Evolutionary conservation across 306 rosid species (phyloP), one percentile per base, ranked within the genome.

Genomic region (Bauhinia variegata): DNA sequence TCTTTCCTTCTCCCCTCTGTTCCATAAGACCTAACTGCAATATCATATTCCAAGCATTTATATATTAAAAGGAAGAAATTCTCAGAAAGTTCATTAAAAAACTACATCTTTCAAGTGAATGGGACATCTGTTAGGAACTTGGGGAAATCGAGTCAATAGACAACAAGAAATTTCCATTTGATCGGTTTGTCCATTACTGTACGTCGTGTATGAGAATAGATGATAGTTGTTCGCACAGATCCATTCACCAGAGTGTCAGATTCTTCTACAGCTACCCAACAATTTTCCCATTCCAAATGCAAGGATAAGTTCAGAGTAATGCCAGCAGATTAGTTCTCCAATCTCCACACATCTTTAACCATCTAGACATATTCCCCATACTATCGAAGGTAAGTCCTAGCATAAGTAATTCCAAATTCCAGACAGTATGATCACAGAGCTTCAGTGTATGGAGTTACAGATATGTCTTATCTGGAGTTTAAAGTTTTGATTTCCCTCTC

Each of bases 1-100:
- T 91, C 90, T 38, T 74, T 83, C 74, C 78, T 83, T 46, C 95
- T 74, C 64, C 92, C 95, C 81, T 91, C 95, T 6, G 97, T 88
- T 73, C 97, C 95, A 57, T 70, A 86, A 15, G 92, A 88, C 63
- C 80, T 80, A 60, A 91, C 97, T 91, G 88, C 47, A 82, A 82
- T 31, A 32, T 69, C 81, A 72, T 8, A 56, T 6, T 42, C 48
- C 37, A 47, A 60, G 32, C 13, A 55, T 63, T 51, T 19, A 60
- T 59, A 72, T 7, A 58, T 74, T 75, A 55, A 39, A 37, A 46
- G 63, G 34, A 15, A 32, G 33, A 70, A 58, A 54, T 57, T 68
- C 69, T 44, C 33, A 15, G 6, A 31, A 54, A 56, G 6, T 6
- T 18, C 53, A 38, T 56, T 31, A 62, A 54, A 39, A 43, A n/a